These are phyloP conservation scores for Sambucus nigra DNA, from an alignment of 129 eudicot genomes.

Conservation along the genomic window DNA sequence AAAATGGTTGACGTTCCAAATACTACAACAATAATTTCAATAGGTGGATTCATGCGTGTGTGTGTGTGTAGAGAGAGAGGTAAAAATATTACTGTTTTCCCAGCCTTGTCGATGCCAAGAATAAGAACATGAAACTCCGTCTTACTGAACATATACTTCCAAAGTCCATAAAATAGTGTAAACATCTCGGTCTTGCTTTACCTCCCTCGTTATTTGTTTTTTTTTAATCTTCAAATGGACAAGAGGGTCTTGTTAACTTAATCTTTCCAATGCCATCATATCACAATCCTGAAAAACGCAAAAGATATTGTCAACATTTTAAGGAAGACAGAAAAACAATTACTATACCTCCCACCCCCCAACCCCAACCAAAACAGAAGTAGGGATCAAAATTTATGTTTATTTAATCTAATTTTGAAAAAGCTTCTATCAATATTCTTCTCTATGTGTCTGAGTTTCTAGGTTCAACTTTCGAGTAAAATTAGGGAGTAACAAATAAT, in stretches of 20 bases:
- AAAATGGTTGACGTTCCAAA: too few relatives aligned
- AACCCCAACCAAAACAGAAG: not conserved
- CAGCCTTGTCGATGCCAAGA: conserved; percentile 98
- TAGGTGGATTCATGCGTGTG: too few relatives aligned
- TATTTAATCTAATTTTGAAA: too few relatives aligned
- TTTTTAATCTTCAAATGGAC: conserved; percentile 16
- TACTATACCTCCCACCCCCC: not conserved
- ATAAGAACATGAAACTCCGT: conserved; percentile 98
- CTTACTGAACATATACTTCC: conserved; percentile 81
- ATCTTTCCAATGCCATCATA: conserved; percentile 11
- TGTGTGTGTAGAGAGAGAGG: too few relatives aligned
- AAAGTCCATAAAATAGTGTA: conserved; percentile 88
- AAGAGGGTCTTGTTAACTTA: conserved; percentile 14
- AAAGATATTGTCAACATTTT: not conserved
- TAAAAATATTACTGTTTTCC: conserved; percentile 69
- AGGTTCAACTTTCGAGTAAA: not conserved
- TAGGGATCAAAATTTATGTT: too few relatives aligned
- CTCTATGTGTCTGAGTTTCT: not conserved
- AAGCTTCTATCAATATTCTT: too few relatives aligned
- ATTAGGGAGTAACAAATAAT: not conserved
- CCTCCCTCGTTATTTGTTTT: conserved; percentile 13
- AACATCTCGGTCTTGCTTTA: conserved; percentile 45
- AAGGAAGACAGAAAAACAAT: not conserved
- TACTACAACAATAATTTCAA: too few relatives aligned
- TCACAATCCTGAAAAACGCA: conserved; percentile 30